phyloP scores from a whole-genome alignment of 495 filamentous ascomycete genomes.

The Tuber brumale region DNA sequence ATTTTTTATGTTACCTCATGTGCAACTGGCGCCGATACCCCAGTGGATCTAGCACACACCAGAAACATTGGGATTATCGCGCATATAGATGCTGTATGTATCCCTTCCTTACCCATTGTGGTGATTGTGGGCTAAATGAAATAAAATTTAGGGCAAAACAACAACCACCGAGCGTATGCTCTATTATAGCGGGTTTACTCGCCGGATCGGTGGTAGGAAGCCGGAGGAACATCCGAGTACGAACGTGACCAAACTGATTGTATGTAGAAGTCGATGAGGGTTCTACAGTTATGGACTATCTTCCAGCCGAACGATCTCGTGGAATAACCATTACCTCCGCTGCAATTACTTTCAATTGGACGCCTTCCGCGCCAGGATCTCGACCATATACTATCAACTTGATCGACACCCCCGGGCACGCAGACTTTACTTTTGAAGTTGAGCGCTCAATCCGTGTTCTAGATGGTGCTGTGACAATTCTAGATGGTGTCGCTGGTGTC shows the following conservation, averaged over 20 bases:
- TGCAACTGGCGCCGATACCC: conserved; percentile 22
- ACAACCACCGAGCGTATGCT: conserved; percentile 99
- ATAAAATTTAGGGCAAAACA: conserved; percentile 72
- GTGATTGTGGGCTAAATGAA: not conserved
- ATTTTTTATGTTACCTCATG: conserved; percentile 14
- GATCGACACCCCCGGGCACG: conserved; percentile 96
- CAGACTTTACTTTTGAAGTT: conserved; percentile 98
- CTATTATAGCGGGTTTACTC: conserved; percentile 86
- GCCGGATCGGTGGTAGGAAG: conserved; percentile 68
- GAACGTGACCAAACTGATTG: not conserved
- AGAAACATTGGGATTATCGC: conserved; percentile 99
- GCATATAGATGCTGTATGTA: conserved; percentile 81
- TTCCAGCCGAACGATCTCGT: conserved; percentile 84
- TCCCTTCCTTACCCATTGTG: not conserved
- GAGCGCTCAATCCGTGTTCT: conserved; percentile 85
- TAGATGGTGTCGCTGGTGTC: conserved; percentile 94
- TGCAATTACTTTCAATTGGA: conserved; percentile 90
- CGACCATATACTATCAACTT: conserved; percentile 73
- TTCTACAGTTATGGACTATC: conserved; percentile 94
- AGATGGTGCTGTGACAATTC: conserved; percentile 90
- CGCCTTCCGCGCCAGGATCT: conserved; percentile 47
- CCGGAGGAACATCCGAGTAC: not conserved
- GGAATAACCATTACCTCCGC: conserved; percentile 98
- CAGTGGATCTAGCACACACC: conserved; percentile 51
- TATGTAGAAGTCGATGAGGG: conserved; percentile 83